Percentiles rank a stretch among this genome's conserved stretches.
phyloP scores from a whole-genome alignment of 169 alveolate species.

The Cryptosporidium andersoni region DNA sequence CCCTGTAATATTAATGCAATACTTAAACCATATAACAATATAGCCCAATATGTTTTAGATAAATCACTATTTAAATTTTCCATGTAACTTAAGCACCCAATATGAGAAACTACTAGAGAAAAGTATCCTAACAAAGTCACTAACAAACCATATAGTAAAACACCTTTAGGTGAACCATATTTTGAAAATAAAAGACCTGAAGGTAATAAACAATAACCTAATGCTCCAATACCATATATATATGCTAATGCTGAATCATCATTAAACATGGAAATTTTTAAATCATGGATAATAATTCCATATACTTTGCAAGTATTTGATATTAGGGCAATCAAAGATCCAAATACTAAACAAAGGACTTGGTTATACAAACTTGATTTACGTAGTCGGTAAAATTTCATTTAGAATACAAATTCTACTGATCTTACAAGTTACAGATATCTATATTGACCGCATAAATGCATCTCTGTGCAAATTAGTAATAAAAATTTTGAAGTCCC shows the following conservation, averaged over 20 bases:
- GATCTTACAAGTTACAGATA: neutral
- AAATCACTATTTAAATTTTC: slow-evolving; percentile 33
- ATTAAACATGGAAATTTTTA: slow-evolving; percentile 38
- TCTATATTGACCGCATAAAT: too few species aligned
- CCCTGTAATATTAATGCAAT: slow-evolving; percentile 62
- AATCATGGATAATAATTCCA: slow-evolving; percentile 51
- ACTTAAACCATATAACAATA: slow-evolving; percentile 46
- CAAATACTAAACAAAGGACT: slow-evolving; percentile 5
- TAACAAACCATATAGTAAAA: slow-evolving; percentile 47
- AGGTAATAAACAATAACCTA: slow-evolving; percentile 56
- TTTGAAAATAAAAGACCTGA: slow-evolving; percentile 55
- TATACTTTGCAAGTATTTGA: slow-evolving; percentile 61
- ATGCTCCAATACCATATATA: slow-evolving; percentile 39
- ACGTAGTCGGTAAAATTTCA: neutral
- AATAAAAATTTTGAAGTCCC: too few species aligned
- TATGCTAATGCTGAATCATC: slow-evolving; percentile 48
- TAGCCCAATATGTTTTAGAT: slow-evolving; percentile 12
- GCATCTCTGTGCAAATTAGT: too few species aligned
- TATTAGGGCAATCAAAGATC: slow-evolving; percentile 29
- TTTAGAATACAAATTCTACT: neutral
- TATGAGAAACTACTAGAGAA: slow-evolving; percentile 25
- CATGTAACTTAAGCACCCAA: slow-evolving; percentile 38
- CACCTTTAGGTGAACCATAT: slow-evolving; percentile 43
- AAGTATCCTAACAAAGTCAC: slow-evolving; percentile 33
- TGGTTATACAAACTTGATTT: neutral